Evolutionary conservation across 805 yeast species (phyloP).

Genomic region (Clavispora phyllophila): DNA sequence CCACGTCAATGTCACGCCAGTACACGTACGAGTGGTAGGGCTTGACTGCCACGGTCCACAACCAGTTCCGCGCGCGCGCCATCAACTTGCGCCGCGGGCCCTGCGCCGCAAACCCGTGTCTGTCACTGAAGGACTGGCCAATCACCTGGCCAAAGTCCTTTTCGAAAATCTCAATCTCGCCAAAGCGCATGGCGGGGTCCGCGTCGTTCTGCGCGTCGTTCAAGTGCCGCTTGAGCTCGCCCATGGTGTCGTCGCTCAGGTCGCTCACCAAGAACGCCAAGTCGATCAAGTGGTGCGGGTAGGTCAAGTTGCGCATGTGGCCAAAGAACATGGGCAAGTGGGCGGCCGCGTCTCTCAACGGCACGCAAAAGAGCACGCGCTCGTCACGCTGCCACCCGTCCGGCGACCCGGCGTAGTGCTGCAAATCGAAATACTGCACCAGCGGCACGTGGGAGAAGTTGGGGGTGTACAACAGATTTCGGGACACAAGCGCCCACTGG

Average conservation of each 20-base stretch:
- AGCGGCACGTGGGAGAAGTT: conserved; percentile 22
- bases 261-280: conserved; percentile 83
- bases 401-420: conserved; percentile 55
- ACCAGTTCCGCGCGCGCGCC: conserved; percentile 96
- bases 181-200: conserved; percentile 61
- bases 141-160: conserved; percentile 91
- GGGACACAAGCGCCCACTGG: conserved; percentile 13
- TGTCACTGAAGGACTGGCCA: conserved; percentile 88
- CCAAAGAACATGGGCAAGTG: conserved; percentile 87
- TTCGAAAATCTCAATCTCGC: conserved; percentile 80
- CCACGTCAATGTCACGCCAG: conserved; percentile 99
- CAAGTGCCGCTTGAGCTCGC: conserved; percentile 52
- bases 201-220: conserved; percentile 60
- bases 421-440: conserved; percentile 71
- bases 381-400: conserved; percentile 80
- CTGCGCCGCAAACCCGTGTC: conserved; percentile 95
- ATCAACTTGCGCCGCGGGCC: conserved; percentile 91
- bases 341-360: conserved; percentile 85
- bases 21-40: conserved; percentile 95
- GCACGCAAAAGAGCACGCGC: conserved; percentile 79
- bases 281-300: conserved; percentile 84
- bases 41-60: conserved; percentile 75
- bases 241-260: conserved; percentile 84
- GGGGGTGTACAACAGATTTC: conserved; percentile 25
- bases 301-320: conserved; percentile 73